Evolutionary conservation across 2,329 filamentous ascomycete genomes (phyloP), one percentile per base, ranked within the genome.

Genomic region (Alternaria brassicae): DNA sequence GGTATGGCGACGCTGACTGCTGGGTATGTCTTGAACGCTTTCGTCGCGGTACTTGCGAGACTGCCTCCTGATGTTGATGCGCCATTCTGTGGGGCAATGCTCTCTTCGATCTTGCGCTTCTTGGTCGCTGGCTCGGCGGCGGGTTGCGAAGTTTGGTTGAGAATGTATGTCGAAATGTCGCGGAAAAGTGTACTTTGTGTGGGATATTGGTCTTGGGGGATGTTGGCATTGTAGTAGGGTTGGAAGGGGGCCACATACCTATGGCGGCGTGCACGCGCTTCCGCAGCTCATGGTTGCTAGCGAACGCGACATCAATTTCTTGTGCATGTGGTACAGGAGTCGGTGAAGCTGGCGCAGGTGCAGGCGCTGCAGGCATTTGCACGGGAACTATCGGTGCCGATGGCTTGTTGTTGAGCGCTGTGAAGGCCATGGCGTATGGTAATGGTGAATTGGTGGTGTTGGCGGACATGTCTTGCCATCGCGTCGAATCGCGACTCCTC

Each of bases 1-100:
- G 87, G 87, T 0, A 88, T 80, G 15, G 85, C 81, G 74, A 89
- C 88, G 56, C 85, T 87, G 54, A 87, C 78, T 65, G 88, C 86
- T 56, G 70, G 62, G 34, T 74, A 73, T 28, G 66, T 64, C 21
- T 71, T 69, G 67, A 72, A 77, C 21, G 76, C 69, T 32, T 70
- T 71, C 28, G 65, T 62, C 3, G 61, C 45, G 7, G 63, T 23
- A 63, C 66, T 75, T 8, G 61, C 56, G 30, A 77, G 62, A 21
- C 59, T 68, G 19, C 65, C 58, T n/a, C 65, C 58, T n/a, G 50
- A 44, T 39, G 56, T 6, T n/a, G 56, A 32, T 19, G 60, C 41
- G 15, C 65, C 69, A 32, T 70, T 73, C n/a, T 64, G 59, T 10
- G 60, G 56, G 17, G 59, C 65, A 21, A 66, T 70, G 53, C 52